These are phyloP conservation scores for Paecilomyces dactylethromorphus DNA, from an alignment of 2,329 filamentous ascomycete genomes.

Conservation along the genomic window DNA sequence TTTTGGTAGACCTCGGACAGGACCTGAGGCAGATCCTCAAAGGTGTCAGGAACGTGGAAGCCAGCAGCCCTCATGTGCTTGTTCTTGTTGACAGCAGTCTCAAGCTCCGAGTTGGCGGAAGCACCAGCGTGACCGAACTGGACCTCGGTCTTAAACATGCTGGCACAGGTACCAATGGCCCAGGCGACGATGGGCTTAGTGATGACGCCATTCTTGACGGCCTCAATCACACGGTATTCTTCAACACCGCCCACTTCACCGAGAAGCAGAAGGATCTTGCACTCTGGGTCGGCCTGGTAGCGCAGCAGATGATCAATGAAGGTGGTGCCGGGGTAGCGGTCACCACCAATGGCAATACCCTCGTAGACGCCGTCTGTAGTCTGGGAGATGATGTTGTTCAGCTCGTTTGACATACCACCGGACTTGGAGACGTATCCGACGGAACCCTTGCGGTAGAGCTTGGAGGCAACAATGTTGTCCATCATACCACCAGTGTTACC, in stretches of 20 bases:
- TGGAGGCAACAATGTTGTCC: slow-evolving; percentile 99
- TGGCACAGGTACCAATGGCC: slow-evolving; percentile 98
- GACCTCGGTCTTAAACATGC: slow-evolving; percentile 99
- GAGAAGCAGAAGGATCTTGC: slow-evolving; percentile 93
- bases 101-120: slow-evolving; percentile 98
- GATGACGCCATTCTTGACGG: slow-evolving; percentile 87
- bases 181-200: slow-evolving; percentile 98
- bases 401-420: slow-evolving; percentile 99
- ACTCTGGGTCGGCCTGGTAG: slow-evolving; percentile 93
- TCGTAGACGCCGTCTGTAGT: slow-evolving; percentile 98
- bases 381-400: slow-evolving; percentile 98
- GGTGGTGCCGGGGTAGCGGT: slow-evolving; percentile 96
- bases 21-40: slow-evolving; percentile 81
- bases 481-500: slow-evolving; percentile 99
- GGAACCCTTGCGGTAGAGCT: slow-evolving; percentile 98
- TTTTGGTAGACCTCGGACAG: slow-evolving; percentile 81
- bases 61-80: slow-evolving; percentile 92
- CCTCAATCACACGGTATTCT: slow-evolving; percentile 99
- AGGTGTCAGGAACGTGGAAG: slow-evolving; percentile 90
- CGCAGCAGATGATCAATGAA: slow-evolving; percentile 98
- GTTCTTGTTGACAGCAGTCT: slow-evolving; percentile 96
- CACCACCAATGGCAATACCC: slow-evolving; percentile 98
- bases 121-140: slow-evolving; percentile 99
- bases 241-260: slow-evolving; percentile 99
- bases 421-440: slow-evolving; percentile 99